Conservation (phyloP, 1,284 basidiomycete species). For the Leccinum solheimii region DNA sequence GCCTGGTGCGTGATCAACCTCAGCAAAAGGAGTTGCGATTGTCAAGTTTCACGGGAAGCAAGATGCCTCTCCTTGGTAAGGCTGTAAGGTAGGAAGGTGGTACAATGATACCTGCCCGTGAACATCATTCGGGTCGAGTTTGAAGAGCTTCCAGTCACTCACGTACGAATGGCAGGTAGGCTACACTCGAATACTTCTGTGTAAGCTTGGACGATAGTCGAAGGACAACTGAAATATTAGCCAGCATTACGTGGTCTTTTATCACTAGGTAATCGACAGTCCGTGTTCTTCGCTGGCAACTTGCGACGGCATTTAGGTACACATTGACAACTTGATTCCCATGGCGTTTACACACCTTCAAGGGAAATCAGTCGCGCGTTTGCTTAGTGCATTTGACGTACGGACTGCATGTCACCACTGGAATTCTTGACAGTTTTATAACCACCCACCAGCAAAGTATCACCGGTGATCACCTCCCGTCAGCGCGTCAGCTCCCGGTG, state of each 20-base stretch:
- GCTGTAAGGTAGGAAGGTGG: not conserved
- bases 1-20: not conserved
- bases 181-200: not conserved
- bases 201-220: not conserved
- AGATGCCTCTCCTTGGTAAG: not conserved
- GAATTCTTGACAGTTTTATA: conserved; percentile 62
- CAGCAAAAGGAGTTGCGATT: not conserved
- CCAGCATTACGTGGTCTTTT: no score
- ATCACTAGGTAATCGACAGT: no score
- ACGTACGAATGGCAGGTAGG: no score
- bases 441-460: conserved; percentile 50
- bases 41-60: not conserved
- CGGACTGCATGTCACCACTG: conserved; percentile 9
- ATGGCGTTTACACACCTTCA: no score
- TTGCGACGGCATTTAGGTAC: no score
- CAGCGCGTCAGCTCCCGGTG: not conserved
- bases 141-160: not conserved
- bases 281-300: no score
- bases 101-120: not conserved
- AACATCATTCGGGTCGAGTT: not conserved
- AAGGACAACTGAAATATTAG: no score
- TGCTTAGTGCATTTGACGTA: no score
- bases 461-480: conserved; percentile 26
- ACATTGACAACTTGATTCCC: no score
- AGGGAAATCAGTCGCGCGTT: no score